Base-by-base conservation (phyloP, 1,284 basidiomycete species). In the Heterobasidion annosum region DNA sequence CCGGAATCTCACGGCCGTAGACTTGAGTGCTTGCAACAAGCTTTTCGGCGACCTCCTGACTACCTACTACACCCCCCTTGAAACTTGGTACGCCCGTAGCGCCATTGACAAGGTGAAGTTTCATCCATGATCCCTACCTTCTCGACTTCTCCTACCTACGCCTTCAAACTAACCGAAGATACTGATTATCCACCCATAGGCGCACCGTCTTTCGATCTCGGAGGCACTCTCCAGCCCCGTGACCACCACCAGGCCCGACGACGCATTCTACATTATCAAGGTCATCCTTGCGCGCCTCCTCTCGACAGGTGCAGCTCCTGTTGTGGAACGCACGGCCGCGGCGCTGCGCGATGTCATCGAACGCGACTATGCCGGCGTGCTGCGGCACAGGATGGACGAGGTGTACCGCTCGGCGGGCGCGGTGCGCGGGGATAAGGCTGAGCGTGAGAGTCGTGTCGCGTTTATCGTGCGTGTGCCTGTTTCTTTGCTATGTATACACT, bases 241-340 rank as follows among this genome's bases (percentile, higher is more conserved):
- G 3, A 76, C 74, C 6, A 85, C 92, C 54, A 81, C 89, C 47
- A 86, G 87, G 0, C 91, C 95, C 0, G 94, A 98, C 66, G 94
- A 98, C 62, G 89, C 87, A 1, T 98, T 98, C 70, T 98, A 95
- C 69, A 87, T 98, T 54, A 72, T 97, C 58, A 97, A 95, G 68
- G 76, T 85, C 3, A 85, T 94, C 2, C 74, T 94, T 4, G 73
- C 80, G 15, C 79, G 94, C 9, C 71, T 92, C 34, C 66, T 95
- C 15, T 85, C 85, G 0, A 87, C 86, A 0, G 91, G 91, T 0
- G 86, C 85, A 2, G 60, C 83, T 0, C 65, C 66, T 2, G 80
- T 78, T 1, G 75, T 93, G 1, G 73, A 79, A 54, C 73, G 72
- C 16, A 83, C 84, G 58, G 71, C 84, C 2, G 76, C 78, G 18